Conservation (phyloP, 176 grass and related monocot genomes). For the Ensete glaucum region DNA sequence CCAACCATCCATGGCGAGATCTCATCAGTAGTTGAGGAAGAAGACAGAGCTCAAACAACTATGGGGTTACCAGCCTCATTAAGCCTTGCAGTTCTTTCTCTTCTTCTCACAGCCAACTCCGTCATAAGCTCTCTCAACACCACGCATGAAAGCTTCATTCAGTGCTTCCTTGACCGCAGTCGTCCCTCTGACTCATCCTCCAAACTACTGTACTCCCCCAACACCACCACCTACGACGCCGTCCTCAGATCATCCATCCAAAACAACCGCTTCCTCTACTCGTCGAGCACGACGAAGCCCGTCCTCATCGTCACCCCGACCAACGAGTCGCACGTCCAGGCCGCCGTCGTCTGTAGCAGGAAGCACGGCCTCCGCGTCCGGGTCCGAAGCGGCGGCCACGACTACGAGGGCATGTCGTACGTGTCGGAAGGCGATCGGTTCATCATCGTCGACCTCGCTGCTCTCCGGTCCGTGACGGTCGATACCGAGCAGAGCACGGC, state of each 20-base stretch:
- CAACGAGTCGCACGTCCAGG: conserved; percentile 23
- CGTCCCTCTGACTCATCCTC: not conserved
- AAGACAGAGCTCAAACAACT: no score
- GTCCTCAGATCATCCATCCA: conserved; percentile 22
- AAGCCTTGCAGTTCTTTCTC: no score
- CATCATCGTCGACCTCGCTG: conserved; percentile 22
- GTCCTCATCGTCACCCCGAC: conserved; percentile 19
- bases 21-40: no score
- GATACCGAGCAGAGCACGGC: conserved; percentile 11
- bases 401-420: conserved; percentile 43
- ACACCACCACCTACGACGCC: conserved; percentile 13
- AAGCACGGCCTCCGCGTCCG: conserved; percentile 3
- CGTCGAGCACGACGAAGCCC: conserved; percentile 26
- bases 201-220: conserved; percentile 2
- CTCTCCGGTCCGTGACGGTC: conserved; percentile 17
- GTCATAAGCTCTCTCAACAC: not conserved
- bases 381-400: conserved; percentile 32
- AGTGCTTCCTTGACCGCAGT: conserved; percentile 17
- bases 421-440: conserved; percentile 11
- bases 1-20: no score
- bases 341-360: conserved; percentile 13
- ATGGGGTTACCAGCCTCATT: no score
- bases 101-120: not conserved
- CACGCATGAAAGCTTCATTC: conserved; percentile 5
- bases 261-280: conserved; percentile 24